Evolutionary conservation across 352 stramenopile species (phyloP).

Genomic region (Aphanomyces euteiches): DNA sequence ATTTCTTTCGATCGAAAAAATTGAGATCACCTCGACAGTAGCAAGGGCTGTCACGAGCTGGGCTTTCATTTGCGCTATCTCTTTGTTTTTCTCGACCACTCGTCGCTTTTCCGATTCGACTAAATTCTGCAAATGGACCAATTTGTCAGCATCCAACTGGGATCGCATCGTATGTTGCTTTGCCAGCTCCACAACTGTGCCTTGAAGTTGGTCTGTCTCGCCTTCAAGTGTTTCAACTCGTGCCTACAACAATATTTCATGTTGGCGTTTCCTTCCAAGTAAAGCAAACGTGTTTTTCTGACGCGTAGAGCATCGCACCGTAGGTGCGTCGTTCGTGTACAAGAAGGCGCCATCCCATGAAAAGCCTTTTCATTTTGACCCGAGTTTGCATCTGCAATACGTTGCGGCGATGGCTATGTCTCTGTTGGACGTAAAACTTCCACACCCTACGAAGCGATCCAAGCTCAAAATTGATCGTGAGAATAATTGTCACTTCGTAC

Average conservation of each 20-base stretch:
- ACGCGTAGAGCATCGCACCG: slow-evolving; percentile 69
- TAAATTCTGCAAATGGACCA: slow-evolving; percentile 40
- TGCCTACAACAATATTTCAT: slow-evolving; percentile 2
- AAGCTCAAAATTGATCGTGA: neutral
- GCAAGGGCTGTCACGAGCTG: slow-evolving; percentile 42
- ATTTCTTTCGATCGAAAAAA: slow-evolving; percentile 34
- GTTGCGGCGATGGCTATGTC: slow-evolving; percentile 33
- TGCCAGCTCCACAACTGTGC: slow-evolving; percentile 51
- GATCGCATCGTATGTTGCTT: slow-evolving; percentile 38
- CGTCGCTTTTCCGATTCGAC: slow-evolving; percentile 37
- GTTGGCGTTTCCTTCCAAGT: neutral
- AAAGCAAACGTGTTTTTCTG: slow-evolving; percentile 43
- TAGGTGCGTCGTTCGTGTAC: slow-evolving; percentile 57
- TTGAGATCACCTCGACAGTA: slow-evolving; percentile 35
- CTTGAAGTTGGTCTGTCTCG: slow-evolving; percentile 57
- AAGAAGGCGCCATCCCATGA: slow-evolving; percentile 50
- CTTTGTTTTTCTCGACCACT: slow-evolving; percentile 46
- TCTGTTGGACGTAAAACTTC: slow-evolving; percentile 41
- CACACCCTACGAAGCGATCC: slow-evolving; percentile 36
- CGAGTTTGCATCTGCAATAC: slow-evolving; percentile 32
- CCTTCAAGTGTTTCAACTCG: slow-evolving; percentile 40
- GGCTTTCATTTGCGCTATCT: slow-evolving; percentile 50
- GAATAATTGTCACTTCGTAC: neutral
- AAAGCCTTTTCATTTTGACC: slow-evolving; percentile 41
- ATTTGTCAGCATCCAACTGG: slow-evolving; percentile 43